phyloP scores from a whole-genome alignment of 1,284 basidiomycete genomes.

The Tilletia indica region DNA sequence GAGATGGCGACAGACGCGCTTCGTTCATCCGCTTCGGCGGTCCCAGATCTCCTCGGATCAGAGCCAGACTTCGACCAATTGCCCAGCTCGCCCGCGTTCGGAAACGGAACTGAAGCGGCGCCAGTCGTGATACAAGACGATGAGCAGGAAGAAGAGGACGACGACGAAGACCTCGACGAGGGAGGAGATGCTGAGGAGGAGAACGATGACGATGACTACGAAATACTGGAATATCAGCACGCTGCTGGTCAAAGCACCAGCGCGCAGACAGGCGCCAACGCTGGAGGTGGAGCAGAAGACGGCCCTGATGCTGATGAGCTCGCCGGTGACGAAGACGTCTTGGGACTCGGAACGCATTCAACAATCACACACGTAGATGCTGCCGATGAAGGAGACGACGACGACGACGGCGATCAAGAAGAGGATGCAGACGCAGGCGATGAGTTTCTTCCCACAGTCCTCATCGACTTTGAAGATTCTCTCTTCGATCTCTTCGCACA shows the following conservation, averaged over 20 bases:
- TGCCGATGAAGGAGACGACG: not conserved
- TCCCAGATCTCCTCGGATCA: constrained; percentile 32
- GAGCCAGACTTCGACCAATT: constrained; percentile 57
- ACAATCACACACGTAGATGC: constrained; percentile 25
- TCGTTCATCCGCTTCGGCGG: not conserved
- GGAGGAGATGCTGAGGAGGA: constrained; percentile 25
- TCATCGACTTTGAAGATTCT: constrained; percentile 14
- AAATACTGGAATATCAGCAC: constrained; percentile 57
- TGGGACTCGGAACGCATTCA: not conserved
- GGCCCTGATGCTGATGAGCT: not conserved
- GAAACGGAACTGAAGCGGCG: not conserved
- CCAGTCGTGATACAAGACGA: constrained; percentile 6
- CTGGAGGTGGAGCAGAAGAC: constrained; percentile 27
- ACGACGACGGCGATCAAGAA: constrained; percentile 24
- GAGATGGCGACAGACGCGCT: constrained; percentile 6
- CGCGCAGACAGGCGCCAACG: constrained; percentile 48
- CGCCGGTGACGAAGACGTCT: constrained; percentile 7
- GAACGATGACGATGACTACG: constrained; percentile 33
- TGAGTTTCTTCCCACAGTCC: not conserved
- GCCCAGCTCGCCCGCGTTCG: constrained; percentile 1
- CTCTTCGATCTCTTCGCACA: constrained; percentile 18
- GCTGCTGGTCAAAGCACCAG: not conserved
- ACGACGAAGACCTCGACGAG: constrained; percentile 52
- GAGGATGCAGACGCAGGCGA: not conserved
- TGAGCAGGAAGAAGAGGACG: not conserved